Conservation (phyloP, 1,139 yeast genomes). For the Hanseniaspora sp. region DNA sequence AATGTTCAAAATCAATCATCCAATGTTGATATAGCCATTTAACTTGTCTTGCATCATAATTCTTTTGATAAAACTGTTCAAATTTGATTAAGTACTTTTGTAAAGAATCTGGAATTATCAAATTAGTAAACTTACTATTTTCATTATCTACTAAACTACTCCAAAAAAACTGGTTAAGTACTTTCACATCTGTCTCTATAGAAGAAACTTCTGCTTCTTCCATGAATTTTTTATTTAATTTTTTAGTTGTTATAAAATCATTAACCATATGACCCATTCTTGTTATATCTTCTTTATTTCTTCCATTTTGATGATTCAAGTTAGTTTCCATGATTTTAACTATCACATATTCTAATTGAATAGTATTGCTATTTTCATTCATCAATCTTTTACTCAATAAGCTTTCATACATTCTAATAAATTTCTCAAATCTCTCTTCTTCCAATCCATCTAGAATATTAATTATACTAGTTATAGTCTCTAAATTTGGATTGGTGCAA, state of each 20-base stretch:
- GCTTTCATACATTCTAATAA: slow-evolving; percentile 1
- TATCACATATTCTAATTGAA: neutral
- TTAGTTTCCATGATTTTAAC: slow-evolving; percentile 7
- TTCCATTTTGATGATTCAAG: slow-evolving; percentile 2
- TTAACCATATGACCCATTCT: slow-evolving; percentile 82
- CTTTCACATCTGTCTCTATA: slow-evolving; percentile 35
- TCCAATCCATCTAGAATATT: slow-evolving; percentile 3
- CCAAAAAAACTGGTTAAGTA: slow-evolving; percentile 20
- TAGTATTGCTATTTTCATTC: neutral
- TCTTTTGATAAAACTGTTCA: slow-evolving; percentile 4
- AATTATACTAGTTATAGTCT: neutral
- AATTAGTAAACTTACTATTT: neutral
- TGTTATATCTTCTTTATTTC: slow-evolving; percentile 23
- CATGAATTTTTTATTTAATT: slow-evolving; percentile 34
- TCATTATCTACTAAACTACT: slow-evolving; percentile 5
- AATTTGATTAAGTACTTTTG: neutral
- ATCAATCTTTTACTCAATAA: slow-evolving; percentile 4
- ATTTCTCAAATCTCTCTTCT: slow-evolving; percentile 2
- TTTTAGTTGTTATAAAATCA: slow-evolving; percentile 56
- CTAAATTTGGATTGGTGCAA: neutral
- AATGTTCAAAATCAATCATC: slow-evolving; percentile 7
- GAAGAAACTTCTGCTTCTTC: slow-evolving; percentile 25
- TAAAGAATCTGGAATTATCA: slow-evolving; percentile 2
- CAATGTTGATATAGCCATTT: slow-evolving; percentile 14
- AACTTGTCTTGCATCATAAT: slow-evolving; percentile 3